Evolutionary conservation across 768 basidiomycete genomes (phyloP).

Genomic region (Cubamyces lactineus): DNA sequence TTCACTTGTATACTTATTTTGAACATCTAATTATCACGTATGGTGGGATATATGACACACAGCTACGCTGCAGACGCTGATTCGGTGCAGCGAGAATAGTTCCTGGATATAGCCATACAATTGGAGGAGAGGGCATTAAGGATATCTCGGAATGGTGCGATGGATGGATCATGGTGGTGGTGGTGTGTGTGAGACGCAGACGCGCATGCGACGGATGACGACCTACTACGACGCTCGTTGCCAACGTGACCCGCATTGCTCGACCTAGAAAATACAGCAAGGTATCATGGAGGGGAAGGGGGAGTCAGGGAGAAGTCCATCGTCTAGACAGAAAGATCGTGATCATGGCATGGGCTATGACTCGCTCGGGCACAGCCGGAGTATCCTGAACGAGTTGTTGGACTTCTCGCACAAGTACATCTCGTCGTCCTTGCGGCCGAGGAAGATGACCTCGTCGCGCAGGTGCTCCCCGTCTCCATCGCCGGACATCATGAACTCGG

Average conservation of each 20-base stretch:
- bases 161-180: too few relatives aligned
- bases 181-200: too few relatives aligned
- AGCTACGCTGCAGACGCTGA: neutral
- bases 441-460: constrained; percentile 77
- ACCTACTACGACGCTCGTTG: constrained; percentile 3
- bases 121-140: constrained; percentile 11
- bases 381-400: constrained; percentile 71
- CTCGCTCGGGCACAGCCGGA: constrained; percentile 58
- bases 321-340: constrained; percentile 7
- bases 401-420: constrained; percentile 85
- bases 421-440: constrained; percentile 76
- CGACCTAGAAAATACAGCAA: constrained; percentile 26
- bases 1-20: neutral
- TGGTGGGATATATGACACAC: neutral
- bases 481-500: constrained; percentile 50
- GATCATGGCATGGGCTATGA: constrained; percentile 21
- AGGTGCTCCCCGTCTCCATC: constrained; percentile 54
- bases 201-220: constrained; percentile 5
- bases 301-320: constrained; percentile 13
- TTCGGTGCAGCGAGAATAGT: neutral
- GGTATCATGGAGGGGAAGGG: constrained; percentile 13
- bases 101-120: constrained; percentile 19
- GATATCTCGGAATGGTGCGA: constrained; percentile 5
- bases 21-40: neutral
- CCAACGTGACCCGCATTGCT: constrained; percentile 8